Conservation (phyloP, 2,329 filamentous ascomycete genomes). For the Venturiaceae sp. region DNA sequence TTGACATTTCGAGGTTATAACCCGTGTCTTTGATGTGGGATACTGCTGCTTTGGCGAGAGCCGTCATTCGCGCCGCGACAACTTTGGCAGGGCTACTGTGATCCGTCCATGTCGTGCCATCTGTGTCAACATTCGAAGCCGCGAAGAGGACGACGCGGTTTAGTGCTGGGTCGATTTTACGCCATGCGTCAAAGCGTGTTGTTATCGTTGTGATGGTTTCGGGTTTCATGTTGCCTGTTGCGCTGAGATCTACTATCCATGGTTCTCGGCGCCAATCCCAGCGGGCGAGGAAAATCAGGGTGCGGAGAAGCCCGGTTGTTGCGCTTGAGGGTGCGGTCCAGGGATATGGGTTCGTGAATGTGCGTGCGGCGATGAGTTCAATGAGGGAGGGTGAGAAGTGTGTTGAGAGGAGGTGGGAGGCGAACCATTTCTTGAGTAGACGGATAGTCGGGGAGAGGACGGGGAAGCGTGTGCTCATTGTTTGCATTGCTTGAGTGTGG, state of each 20-base stretch:
- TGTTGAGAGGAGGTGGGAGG: conserved; percentile 64
- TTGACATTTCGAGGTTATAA: conserved; percentile 32
- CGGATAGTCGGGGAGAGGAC: conserved; percentile 75
- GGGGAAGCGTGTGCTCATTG: conserved; percentile 69
- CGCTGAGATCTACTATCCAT: conserved; percentile 61
- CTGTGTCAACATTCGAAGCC: conserved; percentile 67
- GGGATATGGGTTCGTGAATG: conserved; percentile 73
- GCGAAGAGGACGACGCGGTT: conserved; percentile 74
- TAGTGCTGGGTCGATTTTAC: conserved; percentile 80
- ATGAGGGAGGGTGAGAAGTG: conserved; percentile 71
- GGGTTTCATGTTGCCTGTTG: conserved; percentile 37
- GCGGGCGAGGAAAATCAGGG: conserved; percentile 65
- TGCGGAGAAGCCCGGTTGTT: conserved; percentile 71
- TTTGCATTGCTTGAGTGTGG: conserved; percentile 73
- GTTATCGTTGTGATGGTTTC: conserved; percentile 53
- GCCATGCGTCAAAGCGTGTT: conserved; percentile 71
- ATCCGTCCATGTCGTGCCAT: conserved; percentile 74
- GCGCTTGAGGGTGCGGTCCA: conserved; percentile 70
- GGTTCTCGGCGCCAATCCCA: conserved; percentile 91
- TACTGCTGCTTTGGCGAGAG: conserved; percentile 66
- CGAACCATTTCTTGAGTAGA: conserved; percentile 83
- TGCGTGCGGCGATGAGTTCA: conserved; percentile 69
- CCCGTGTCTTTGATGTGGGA: conserved; percentile 39
- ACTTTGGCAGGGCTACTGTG: conserved; percentile 63
- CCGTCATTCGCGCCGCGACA: conserved; percentile 73